Evolutionary conservation across 768 basidiomycete species (phyloP).

Genomic region (Brasilioporus rufonigricans): DNA sequence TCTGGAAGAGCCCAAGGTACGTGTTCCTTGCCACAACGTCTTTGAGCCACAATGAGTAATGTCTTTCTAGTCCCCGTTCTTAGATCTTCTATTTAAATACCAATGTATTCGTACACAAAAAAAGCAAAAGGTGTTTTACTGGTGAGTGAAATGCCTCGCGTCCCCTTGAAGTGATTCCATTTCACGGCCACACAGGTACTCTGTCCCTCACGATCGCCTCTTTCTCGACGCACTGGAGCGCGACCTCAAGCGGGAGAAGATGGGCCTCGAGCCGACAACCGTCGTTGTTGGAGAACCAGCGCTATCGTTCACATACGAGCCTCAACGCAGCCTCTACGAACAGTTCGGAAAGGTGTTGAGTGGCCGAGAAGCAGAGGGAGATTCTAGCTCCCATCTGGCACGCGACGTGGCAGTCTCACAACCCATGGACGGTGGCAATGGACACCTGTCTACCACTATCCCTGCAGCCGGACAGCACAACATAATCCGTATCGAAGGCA

Average conservation of each 20-base stretch:
- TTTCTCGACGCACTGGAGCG: conserved; percentile 96
- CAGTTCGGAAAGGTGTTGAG: conserved; percentile 63
- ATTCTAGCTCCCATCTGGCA: conserved; percentile 32
- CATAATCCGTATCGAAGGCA: conserved; percentile 27
- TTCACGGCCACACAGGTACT: conserved; percentile 60
- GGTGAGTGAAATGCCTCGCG: conserved; percentile 47
- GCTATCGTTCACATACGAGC: conserved; percentile 83
- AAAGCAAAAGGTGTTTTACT: conserved; percentile 99
- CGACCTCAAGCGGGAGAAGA: conserved; percentile 93
- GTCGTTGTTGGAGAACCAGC: conserved; percentile 77
- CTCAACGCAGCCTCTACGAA: conserved; percentile 81
- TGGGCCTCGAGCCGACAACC: conserved; percentile 85
- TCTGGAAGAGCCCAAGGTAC: conserved; percentile 93
- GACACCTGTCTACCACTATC: conserved; percentile 15
- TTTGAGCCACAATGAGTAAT: neutral
- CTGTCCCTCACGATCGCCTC: conserved; percentile 93
- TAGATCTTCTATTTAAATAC: conserved; percentile 93
- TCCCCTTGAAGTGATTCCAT: neutral
- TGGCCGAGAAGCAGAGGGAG: conserved; percentile 34
- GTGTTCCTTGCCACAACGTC: conserved; percentile 23
- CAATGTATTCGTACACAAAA: conserved; percentile 98
- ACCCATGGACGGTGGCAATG: conserved; percentile 11
- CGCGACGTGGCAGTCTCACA: conserved; percentile 23
- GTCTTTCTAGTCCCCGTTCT: conserved; percentile 71
- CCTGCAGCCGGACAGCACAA: conserved; percentile 8